A percentile compares a stretch with the other conserved stretches of the same genome.
phyloP scores from a whole-genome alignment of 2,329 filamentous ascomycete species.

The Penicillium frequentans region DNA sequence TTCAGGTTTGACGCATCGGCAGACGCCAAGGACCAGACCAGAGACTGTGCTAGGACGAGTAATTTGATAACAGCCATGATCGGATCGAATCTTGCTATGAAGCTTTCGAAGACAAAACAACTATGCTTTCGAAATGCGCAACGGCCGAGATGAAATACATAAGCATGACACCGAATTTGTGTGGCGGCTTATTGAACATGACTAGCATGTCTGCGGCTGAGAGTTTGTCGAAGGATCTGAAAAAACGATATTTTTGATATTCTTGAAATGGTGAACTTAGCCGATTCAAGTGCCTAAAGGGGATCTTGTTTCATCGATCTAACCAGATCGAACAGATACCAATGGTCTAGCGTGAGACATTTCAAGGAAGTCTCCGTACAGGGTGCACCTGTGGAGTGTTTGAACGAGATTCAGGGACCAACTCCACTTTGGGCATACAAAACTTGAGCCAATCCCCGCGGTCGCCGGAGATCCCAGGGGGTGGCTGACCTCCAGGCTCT shows the following conservation, averaged over 20 bases:
- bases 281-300: neutral
- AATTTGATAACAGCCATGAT: neutral
- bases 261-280: neutral
- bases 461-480: neutral
- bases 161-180: neutral
- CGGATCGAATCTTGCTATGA: neutral
- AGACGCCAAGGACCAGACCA: constrained; percentile 2
- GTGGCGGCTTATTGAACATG: neutral
- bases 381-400: neutral
- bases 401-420: neutral
- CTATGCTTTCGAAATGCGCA: neutral
- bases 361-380: neutral
- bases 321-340: neutral
- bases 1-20: constrained; percentile 10
- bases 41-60: neutral
- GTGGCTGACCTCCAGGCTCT: neutral
- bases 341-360: neutral
- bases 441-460: neutral
- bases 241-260: neutral
- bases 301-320: neutral
- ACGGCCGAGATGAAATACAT: neutral
- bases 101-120: neutral
- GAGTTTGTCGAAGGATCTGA: neutral
- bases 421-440: neutral
- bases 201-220: neutral